Conservation (phyloP, 2,329 filamentous ascomycete genomes). For the Emergomyces orientalis region DNA sequence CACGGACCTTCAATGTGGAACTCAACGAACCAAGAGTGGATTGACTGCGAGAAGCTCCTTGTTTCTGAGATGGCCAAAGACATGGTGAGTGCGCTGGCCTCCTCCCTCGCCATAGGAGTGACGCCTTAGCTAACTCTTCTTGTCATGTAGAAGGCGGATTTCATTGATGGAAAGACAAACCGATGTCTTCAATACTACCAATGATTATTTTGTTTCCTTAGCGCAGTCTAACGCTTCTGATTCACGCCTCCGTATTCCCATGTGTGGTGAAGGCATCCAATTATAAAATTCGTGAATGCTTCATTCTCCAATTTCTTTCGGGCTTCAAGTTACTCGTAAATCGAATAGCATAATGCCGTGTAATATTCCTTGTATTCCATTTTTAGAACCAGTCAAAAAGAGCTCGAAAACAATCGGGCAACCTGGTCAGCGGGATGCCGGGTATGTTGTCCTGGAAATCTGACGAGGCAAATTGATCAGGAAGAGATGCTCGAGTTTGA, state of each 20-base stretch:
- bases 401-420: neutral
- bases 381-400: neutral
- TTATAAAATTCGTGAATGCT: neutral
- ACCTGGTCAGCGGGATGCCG: neutral
- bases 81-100: neutral
- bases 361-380: neutral
- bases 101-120: neutral
- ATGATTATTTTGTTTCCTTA: neutral
- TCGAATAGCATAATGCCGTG: too few relatives aligned
- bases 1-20: conserved; percentile 10
- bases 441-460: neutral
- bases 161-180: neutral
- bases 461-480: neutral
- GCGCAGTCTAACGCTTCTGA: neutral
- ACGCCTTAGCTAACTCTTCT: neutral
- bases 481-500: neutral
- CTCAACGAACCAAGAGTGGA: neutral
- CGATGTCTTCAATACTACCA: neutral
- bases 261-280: neutral
- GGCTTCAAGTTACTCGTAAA: neutral
- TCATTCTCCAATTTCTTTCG: neutral
- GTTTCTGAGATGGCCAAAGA: neutral
- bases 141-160: neutral
- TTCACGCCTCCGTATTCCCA: neutral
- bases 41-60: neutral